phyloP scores from a whole-genome alignment of 2,329 filamentous ascomycete species.

The Colletotrichum caudatum region DNA sequence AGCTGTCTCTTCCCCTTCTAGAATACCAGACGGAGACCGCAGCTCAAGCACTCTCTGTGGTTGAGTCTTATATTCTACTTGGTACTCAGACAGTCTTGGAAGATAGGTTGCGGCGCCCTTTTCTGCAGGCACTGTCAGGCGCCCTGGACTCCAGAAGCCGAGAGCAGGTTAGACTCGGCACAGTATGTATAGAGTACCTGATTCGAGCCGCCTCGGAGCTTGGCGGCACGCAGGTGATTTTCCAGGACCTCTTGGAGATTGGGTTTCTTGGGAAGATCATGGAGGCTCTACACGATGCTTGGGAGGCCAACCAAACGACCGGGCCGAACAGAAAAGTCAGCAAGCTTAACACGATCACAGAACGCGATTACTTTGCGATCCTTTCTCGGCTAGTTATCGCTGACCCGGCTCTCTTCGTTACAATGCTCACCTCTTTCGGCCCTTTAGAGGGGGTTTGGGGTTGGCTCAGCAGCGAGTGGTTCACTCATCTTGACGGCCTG shows the following conservation, averaged over 20 bases:
- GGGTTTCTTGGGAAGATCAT: conserved; percentile 74
- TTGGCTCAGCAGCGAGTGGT: conserved; percentile 74
- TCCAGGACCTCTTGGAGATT: conserved; percentile 73
- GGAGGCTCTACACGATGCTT: conserved; percentile 74
- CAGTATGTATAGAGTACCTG: conserved; percentile 72
- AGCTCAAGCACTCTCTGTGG: conserved; percentile 70
- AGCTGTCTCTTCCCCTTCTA: conserved; percentile 74
- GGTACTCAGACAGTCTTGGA: conserved; percentile 75
- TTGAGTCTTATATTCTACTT: conserved; percentile 78
- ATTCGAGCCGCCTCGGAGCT: conserved; percentile 73
- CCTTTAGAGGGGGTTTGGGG: conserved; percentile 65
- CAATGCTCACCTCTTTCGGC: conserved; percentile 63
- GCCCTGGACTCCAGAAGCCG: conserved; percentile 66
- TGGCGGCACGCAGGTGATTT: conserved; percentile 73
- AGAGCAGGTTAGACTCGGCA: conserved; percentile 69
- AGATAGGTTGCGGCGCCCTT: conserved; percentile 65
- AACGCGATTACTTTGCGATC: conserved; percentile 88
- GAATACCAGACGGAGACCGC: conserved; percentile 75
- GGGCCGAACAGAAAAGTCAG: conserved; percentile 80
- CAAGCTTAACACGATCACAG: conserved; percentile 78
- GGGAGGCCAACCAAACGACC: conserved; percentile 82
- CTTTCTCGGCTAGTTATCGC: conserved; percentile 82
- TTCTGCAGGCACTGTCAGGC: conserved; percentile 61
- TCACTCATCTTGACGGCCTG: conserved; percentile 75
- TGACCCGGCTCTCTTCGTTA: conserved; percentile 76